A percentile compares a stretch with the other conserved stretches of the same genome.
phyloP scores from a whole-genome alignment of 805 yeast genomes.

The Metschnikowia colocasiae region DNA sequence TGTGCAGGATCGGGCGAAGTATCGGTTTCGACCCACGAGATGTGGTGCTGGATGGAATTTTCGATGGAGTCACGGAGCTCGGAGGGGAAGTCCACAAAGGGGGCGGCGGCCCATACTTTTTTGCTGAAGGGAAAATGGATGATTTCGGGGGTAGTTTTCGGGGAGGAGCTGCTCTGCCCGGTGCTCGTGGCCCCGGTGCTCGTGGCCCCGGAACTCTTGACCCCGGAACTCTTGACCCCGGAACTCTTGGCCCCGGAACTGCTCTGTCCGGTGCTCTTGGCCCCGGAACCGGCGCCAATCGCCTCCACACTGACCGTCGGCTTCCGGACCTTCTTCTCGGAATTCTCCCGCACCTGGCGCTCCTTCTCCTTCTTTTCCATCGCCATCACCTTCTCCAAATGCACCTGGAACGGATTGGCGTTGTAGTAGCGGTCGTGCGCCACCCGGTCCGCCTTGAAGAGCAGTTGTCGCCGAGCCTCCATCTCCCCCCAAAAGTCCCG shows the following conservation, averaged over 20 bases:
- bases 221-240: background rate
- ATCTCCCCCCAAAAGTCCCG: slow-evolving; percentile 73
- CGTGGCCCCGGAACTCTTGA: too few relatives aligned
- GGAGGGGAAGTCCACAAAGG: slow-evolving; percentile 63
- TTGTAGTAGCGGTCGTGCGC: slow-evolving; percentile 54
- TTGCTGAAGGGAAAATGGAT: slow-evolving; percentile 34
- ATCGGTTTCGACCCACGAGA: slow-evolving; percentile 47
- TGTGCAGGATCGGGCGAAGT: background rate
- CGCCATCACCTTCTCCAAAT: slow-evolving; percentile 52
- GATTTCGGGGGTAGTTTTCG: background rate
- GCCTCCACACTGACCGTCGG: slow-evolving; percentile 37
- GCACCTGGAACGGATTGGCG: slow-evolving; percentile 72
- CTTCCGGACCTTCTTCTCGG: slow-evolving; percentile 48
- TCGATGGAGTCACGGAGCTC: slow-evolving; percentile 64
- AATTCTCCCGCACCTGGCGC: slow-evolving; percentile 41
- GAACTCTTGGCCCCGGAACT: background rate
- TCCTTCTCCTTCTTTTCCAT: slow-evolving; percentile 46
- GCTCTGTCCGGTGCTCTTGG: background rate
- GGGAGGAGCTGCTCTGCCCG: too few relatives aligned
- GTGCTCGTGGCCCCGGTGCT: too few relatives aligned
- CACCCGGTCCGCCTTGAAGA: slow-evolving; percentile 43
- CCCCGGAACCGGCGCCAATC: background rate
- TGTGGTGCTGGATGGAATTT: slow-evolving; percentile 51
- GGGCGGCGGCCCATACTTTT: slow-evolving; percentile 70
- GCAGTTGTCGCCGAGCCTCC: slow-evolving; percentile 53